Evolutionary conservation across 306 rosid genomes (phyloP).

Genomic region (Dryas drummondii): DNA sequence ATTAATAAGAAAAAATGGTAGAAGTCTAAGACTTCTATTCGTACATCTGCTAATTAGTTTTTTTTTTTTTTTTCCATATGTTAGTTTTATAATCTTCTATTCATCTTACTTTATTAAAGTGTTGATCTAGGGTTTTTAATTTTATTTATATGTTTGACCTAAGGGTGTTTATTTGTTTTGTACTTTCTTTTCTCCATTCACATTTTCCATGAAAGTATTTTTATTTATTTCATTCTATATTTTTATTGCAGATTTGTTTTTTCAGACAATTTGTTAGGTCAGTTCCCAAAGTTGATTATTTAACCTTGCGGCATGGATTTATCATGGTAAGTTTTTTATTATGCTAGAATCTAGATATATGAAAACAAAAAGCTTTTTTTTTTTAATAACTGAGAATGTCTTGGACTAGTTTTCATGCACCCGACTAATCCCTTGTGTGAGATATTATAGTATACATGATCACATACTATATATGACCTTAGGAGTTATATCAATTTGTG

Average conservation of each 20-base stretch:
- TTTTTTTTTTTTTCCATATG: background rate
- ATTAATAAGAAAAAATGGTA: background rate
- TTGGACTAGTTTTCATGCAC: too few species aligned
- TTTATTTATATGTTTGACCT: too few species aligned
- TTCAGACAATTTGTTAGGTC: slow-evolving; percentile 88
- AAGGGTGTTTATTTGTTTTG: background rate
- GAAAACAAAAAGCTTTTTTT: too few species aligned
- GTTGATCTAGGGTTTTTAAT: background rate
- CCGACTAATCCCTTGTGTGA: too few species aligned
- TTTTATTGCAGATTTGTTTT: slow-evolving; percentile 53
- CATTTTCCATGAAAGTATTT: background rate
- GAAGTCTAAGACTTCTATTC: background rate
- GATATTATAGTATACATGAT: background rate
- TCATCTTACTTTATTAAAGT: background rate
- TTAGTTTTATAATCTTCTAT: background rate
- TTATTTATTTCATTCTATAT: background rate
- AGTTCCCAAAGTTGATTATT: slow-evolving; percentile 89
- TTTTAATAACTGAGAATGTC: too few species aligned
- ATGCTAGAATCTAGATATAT: too few species aligned
- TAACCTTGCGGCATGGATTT: slow-evolving; percentile 90
- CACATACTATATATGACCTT: too few species aligned
- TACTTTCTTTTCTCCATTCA: background rate
- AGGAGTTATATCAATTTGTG: background rate
- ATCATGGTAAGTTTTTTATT: slow-evolving; percentile 48
- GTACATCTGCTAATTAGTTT: background rate